A percentile compares a stretch with the other conserved stretches of the same genome.
Conservation (phyloP, 2,329 filamentous ascomycete genomes). For the Alternaria postmessia region DNA sequence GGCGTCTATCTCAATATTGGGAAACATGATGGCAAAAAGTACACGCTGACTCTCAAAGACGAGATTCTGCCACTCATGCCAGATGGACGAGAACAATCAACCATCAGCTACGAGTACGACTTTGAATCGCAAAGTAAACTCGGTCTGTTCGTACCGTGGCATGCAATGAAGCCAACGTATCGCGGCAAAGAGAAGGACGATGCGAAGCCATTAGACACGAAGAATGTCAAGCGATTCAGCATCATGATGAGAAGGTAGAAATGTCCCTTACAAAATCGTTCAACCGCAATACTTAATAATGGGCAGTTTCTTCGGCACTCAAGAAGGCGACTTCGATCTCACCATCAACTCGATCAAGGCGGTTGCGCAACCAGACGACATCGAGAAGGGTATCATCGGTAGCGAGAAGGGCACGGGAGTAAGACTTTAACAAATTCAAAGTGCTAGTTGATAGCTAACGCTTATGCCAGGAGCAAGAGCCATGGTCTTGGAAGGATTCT, state of each 20-base stretch:
- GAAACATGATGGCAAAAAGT: conserved; percentile 69
- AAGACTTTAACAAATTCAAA: conserved; percentile 7
- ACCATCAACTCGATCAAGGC: conserved; percentile 65
- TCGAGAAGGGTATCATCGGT: conserved; percentile 35
- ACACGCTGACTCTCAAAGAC: conserved; percentile 80
- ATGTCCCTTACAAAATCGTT: neutral
- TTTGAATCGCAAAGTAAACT: conserved; percentile 28
- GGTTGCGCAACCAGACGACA: conserved; percentile 34
- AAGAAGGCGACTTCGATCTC: conserved; percentile 73
- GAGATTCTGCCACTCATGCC: conserved; percentile 64
- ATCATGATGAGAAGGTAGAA: conserved; percentile 82
- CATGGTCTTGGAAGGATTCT: conserved; percentile 38
- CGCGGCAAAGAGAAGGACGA: conserved; percentile 71
- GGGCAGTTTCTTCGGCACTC: conserved; percentile 75
- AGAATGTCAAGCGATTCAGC: conserved; percentile 70
- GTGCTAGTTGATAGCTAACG: conserved; percentile 14
- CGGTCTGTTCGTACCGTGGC: conserved; percentile 68
- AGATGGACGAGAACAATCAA: conserved; percentile 75
- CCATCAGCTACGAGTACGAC: conserved; percentile 73
- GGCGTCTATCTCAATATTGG: conserved; percentile 66
- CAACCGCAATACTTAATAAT: conserved; percentile 23
- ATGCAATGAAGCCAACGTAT: conserved; percentile 74
- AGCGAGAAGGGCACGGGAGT: conserved; percentile 9
- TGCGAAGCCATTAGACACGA: conserved; percentile 66
- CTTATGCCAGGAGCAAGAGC: conserved; percentile 22